Evolutionary conservation across 2,329 filamentous ascomycete genomes (phyloP).

Genomic region (Ceratocystis lukuohia): DNA sequence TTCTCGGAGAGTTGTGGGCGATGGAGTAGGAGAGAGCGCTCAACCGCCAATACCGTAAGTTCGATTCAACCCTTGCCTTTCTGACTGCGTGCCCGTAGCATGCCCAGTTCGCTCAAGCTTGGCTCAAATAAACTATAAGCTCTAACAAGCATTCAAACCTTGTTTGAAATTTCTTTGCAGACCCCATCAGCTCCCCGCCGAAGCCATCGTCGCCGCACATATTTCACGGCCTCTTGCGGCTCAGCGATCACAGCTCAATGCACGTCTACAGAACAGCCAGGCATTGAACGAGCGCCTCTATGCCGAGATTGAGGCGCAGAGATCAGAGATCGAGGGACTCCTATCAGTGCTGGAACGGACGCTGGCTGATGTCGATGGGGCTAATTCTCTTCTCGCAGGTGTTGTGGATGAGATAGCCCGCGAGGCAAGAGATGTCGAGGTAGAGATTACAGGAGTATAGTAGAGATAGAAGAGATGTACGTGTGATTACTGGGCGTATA

Average conservation of each 20-base stretch:
- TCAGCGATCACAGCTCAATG: constrained; percentile 44
- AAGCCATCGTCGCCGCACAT: constrained; percentile 41
- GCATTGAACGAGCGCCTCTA: constrained; percentile 42
- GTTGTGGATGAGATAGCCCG: constrained; percentile 36
- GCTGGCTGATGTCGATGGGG: constrained; percentile 41
- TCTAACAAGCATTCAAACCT: no score
- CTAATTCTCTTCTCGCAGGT: constrained; percentile 35
- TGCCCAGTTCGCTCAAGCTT: constrained; percentile 8
- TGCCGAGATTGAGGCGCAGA: constrained; percentile 39
- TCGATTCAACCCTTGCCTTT: neutral
- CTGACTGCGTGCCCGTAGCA: neutral
- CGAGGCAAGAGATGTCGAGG: constrained; percentile 36
- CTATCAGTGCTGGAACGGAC: constrained; percentile 37
- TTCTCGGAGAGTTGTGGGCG: constrained; percentile 26
- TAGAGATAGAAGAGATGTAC: no score
- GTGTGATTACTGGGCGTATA: no score
- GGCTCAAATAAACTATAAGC: neutral
- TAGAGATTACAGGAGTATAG: constrained; percentile 27
- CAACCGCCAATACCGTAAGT: constrained; percentile 35
- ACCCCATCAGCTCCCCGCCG: constrained; percentile 43
- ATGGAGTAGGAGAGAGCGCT: constrained; percentile 18
- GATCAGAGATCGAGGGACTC: constrained; percentile 40
- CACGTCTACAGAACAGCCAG: constrained; percentile 42
- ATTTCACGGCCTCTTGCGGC: constrained; percentile 38
- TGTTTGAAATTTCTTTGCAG: constrained; percentile 23